These are phyloP conservation scores for Micractinium sp. DNA, from an alignment of 139 green algal genomes.

Conservation along the genomic window DNA sequence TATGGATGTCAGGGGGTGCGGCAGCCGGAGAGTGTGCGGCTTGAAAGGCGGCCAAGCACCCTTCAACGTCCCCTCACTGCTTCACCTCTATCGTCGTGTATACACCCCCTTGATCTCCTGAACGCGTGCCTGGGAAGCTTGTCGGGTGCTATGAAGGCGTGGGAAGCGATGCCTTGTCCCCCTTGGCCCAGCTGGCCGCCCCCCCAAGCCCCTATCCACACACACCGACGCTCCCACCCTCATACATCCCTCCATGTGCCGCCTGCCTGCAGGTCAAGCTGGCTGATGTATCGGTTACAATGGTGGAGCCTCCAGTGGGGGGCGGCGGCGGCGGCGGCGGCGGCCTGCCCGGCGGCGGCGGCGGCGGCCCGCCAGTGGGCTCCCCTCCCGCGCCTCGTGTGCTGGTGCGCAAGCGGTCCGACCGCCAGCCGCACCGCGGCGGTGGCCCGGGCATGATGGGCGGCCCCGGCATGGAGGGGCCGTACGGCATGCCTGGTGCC, in stretches of 20 bases:
- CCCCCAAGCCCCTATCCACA: too few relatives aligned
- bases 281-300: constrained; percentile 15
- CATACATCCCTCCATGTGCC: too few relatives aligned
- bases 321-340: background rate
- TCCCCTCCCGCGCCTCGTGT: constrained; percentile 27
- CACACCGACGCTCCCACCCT: too few relatives aligned
- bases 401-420: constrained; percentile 31
- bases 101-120: too few relatives aligned
- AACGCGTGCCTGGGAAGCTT: too few relatives aligned
- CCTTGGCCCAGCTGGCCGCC: too few relatives aligned
- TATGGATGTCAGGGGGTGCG: background rate
- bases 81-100: background rate
- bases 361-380: background rate
- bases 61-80: background rate
- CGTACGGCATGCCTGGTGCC: background rate
- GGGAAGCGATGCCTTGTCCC: too few relatives aligned
- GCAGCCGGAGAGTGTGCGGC: background rate
- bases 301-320: background rate
- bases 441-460: background rate
- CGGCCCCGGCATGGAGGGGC: constrained; percentile 4
- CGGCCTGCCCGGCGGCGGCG: too few relatives aligned
- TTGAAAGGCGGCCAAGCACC: too few relatives aligned
- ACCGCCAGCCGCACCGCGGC: background rate
- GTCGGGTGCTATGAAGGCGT: too few relatives aligned
- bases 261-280: constrained; percentile 21